These are phyloP conservation scores for Spathaspora sp. DNA, from an alignment of 805 yeast species.

Conservation along the genomic window DNA sequence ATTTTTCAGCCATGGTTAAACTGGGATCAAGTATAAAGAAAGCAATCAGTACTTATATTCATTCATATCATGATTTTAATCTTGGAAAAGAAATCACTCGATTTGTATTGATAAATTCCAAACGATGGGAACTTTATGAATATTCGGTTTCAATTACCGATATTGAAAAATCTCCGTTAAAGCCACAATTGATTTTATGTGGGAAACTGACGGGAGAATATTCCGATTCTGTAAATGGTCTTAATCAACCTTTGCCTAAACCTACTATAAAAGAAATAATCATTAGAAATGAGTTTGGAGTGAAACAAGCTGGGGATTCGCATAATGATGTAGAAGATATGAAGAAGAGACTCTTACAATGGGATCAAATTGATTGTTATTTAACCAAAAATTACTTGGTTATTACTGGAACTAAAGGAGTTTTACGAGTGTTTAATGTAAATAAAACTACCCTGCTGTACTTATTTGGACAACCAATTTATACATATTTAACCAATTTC, in stretches of 20 bases:
- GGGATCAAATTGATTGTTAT: slow-evolving; percentile 61
- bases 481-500: slow-evolving; percentile 64
- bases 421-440: slow-evolving; percentile 62
- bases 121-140: slow-evolving; percentile 71
- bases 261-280: slow-evolving; percentile 14
- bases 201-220: slow-evolving; percentile 70
- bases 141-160: slow-evolving; percentile 42
- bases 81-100: slow-evolving; percentile 56
- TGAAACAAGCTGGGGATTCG: background rate
- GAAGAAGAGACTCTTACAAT: slow-evolving; percentile 35
- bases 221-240: slow-evolving; percentile 46
- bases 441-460: slow-evolving; percentile 16
- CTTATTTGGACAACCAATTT: slow-evolving; percentile 58
- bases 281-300: slow-evolving; percentile 25
- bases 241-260: slow-evolving; percentile 17
- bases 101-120: slow-evolving; percentile 63
- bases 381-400: slow-evolving; percentile 58
- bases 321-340: slow-evolving; percentile 19
- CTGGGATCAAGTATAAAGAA: slow-evolving; percentile 20
- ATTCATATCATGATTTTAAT: slow-evolving; percentile 23
- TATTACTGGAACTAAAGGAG: slow-evolving; percentile 71
- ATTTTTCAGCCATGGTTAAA: slow-evolving; percentile 21
- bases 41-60: slow-evolving; percentile 25
- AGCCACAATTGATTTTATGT: slow-evolving; percentile 59
- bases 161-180: slow-evolving; percentile 16